Percentiles rank a stretch among this genome's conserved stretches.
Conservation (phyloP, 2,329 filamentous ascomycete genomes). For the Trichoderma sp. region DNA sequence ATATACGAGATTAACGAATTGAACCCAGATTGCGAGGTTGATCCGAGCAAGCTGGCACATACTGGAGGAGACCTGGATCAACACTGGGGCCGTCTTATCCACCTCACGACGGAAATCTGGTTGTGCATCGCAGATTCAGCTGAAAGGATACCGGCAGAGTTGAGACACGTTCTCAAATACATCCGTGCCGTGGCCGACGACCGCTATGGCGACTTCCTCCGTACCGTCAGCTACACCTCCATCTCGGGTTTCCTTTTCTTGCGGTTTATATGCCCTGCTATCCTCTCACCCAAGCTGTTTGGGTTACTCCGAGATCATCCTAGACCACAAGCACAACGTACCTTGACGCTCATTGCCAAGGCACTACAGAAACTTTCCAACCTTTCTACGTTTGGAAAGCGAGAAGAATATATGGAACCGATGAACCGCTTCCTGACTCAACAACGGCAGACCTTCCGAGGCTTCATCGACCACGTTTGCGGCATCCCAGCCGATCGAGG, state of each 20-base stretch:
- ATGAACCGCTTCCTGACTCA: constrained; percentile 87
- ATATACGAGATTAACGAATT: constrained; percentile 86
- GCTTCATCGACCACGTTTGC: constrained; percentile 85
- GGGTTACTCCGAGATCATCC: constrained; percentile 82
- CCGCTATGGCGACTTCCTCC: constrained; percentile 87
- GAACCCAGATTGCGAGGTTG: constrained; percentile 92
- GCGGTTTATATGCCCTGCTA: constrained; percentile 94
- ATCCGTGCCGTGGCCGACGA: constrained; percentile 91
- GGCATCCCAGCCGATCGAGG: constrained; percentile 72
- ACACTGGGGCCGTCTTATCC: constrained; percentile 78
- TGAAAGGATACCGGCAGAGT: constrained; percentile 72
- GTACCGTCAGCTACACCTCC: constrained; percentile 88
- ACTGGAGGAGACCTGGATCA: constrained; percentile 70
- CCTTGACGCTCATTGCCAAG: constrained; percentile 89
- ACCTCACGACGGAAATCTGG: constrained; percentile 82
- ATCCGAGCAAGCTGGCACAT: constrained; percentile 71
- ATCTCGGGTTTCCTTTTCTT: constrained; percentile 94
- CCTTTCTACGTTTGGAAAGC: constrained; percentile 86
- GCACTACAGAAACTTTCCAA: constrained; percentile 89
- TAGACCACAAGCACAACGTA: constrained; percentile 78
- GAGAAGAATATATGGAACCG: constrained; percentile 98
- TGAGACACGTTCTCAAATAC: constrained; percentile 85
- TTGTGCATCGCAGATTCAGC: constrained; percentile 77
- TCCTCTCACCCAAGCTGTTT: constrained; percentile 92
- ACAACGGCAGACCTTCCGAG: constrained; percentile 78